Conservation (phyloP, 306 rosid species). For the Urtica urens region DNA sequence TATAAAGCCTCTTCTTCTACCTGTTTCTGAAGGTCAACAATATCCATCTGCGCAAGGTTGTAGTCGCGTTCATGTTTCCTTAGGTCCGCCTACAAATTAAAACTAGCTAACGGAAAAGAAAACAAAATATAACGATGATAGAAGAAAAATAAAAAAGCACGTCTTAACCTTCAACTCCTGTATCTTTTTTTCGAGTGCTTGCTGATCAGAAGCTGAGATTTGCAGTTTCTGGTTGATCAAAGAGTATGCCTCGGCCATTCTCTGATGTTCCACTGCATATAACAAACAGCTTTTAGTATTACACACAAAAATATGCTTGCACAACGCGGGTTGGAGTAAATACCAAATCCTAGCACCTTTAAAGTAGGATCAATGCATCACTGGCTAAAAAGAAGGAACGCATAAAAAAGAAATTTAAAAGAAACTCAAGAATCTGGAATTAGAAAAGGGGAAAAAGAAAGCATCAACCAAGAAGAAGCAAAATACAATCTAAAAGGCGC, state of each 20-base stretch:
- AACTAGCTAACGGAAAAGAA: constrained; percentile 6
- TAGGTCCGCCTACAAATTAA: constrained; percentile 49
- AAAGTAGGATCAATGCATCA: too few relatives aligned
- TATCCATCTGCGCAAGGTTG: constrained; percentile 59
- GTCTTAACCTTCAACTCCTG: constrained; percentile 60
- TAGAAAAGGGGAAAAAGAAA: too few relatives aligned
- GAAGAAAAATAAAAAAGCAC: not conserved
- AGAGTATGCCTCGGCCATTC: constrained; percentile 73
- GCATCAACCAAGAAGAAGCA: too few relatives aligned
- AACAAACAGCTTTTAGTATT: too few relatives aligned
- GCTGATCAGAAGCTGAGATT: constrained; percentile 44
- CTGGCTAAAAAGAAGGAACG: too few relatives aligned
- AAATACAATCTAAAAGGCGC: too few relatives aligned
- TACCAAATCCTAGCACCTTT: too few relatives aligned
- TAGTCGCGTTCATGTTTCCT: constrained; percentile 71
- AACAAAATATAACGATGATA: not conserved
- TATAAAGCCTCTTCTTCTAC: constrained; percentile 24
- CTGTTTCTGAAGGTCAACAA: constrained; percentile 72
- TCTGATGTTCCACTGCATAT: constrained; percentile 86
- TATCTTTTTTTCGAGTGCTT: constrained; percentile 52
- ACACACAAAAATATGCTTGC: too few relatives aligned
- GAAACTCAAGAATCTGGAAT: too few relatives aligned
- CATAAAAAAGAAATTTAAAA: too few relatives aligned
- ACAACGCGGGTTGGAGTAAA: too few relatives aligned
- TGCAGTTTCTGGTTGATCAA: constrained; percentile 66